Conservation (phyloP, 441 rosid genomes). For the Dalechampia spathulata region DNA sequence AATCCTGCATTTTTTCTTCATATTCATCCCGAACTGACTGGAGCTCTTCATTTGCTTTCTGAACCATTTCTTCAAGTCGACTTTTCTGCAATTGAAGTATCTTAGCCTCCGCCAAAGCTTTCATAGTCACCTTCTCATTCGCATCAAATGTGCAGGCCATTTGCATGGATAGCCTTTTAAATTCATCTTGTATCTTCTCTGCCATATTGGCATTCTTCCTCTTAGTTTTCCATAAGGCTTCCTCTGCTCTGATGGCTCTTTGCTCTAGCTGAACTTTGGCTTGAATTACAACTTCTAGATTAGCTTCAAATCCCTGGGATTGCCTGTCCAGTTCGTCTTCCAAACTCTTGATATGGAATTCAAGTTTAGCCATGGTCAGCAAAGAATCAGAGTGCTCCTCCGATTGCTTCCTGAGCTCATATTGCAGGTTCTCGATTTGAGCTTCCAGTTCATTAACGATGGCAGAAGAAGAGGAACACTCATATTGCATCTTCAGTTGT, state of each 20-base stretch:
- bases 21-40: conserved; percentile 33
- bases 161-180: conserved; percentile 60
- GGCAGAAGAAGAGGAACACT: conserved; percentile 47
- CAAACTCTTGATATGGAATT: conserved; percentile 39
- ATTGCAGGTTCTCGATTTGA: conserved; percentile 43
- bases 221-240: conserved; percentile 55
- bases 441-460: conserved; percentile 49
- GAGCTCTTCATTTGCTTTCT: conserved; percentile 44
- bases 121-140: conserved; percentile 70
- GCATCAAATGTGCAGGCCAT: conserved; percentile 62
- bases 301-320: conserved; percentile 44
- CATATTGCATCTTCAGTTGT: conserved; percentile 67
- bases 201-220: conserved; percentile 64
- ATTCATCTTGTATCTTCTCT: conserved; percentile 68
- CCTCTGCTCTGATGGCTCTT: conserved; percentile 76
- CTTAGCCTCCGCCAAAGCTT: conserved; percentile 58
- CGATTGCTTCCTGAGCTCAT: conserved; percentile 43
- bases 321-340: conserved; percentile 71
- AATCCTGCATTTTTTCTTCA: conserved; percentile 38
- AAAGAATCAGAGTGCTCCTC: conserved; percentile 38
- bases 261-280: conserved; percentile 77
- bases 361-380: conserved; percentile 43
- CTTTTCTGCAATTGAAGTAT: conserved; percentile 48
- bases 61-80: conserved; percentile 50
- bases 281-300: conserved; percentile 43